phyloP scores from a whole-genome alignment of 805 yeast genomes.

The Debaryomyces prosopidis region DNA sequence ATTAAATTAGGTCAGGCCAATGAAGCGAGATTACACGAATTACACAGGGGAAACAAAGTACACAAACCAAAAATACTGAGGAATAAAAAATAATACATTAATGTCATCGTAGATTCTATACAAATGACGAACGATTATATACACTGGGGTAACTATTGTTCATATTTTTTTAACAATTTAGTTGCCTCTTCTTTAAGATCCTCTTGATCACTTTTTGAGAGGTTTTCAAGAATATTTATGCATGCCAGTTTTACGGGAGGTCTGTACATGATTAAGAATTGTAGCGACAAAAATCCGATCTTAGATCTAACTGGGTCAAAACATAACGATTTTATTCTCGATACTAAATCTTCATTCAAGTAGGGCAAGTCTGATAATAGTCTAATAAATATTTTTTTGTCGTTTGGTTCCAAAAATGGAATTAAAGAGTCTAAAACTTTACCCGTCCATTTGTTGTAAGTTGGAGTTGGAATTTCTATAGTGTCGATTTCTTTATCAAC shows the following conservation, averaged over 20 bases:
- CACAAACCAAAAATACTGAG: background rate
- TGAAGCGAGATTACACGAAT: background rate
- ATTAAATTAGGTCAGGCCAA: conserved; percentile 1
- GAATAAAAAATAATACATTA: background rate
- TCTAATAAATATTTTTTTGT: conserved; percentile 78
- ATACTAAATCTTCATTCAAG: conserved; percentile 60
- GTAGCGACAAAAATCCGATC: conserved; percentile 80
- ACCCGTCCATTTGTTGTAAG: conserved; percentile 68
- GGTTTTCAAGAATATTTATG: conserved; percentile 47
- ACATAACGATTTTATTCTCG: conserved; percentile 70
- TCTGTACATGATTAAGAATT: conserved; percentile 82
- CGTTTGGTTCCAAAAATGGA: conserved; percentile 80
- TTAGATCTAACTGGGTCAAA: conserved; percentile 80
- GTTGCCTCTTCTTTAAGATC: conserved; percentile 49
- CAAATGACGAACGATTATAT: background rate
- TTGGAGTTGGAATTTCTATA: conserved; percentile 37
- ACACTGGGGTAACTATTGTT: background rate
- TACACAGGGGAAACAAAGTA: background rate
- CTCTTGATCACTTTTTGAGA: conserved; percentile 47
- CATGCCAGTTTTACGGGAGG: conserved; percentile 75
- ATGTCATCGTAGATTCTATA: background rate
- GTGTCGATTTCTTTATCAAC: conserved; percentile 16
- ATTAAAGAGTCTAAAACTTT: conserved; percentile 74
- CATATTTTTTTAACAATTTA: conserved; percentile 49
- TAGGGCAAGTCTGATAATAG: conserved; percentile 85